A percentile compares a stretch with the other conserved stretches of the same genome.
Evolutionary conservation across 1,284 basidiomycete genomes (phyloP).

Genomic region (Puccinia triticina): DNA sequence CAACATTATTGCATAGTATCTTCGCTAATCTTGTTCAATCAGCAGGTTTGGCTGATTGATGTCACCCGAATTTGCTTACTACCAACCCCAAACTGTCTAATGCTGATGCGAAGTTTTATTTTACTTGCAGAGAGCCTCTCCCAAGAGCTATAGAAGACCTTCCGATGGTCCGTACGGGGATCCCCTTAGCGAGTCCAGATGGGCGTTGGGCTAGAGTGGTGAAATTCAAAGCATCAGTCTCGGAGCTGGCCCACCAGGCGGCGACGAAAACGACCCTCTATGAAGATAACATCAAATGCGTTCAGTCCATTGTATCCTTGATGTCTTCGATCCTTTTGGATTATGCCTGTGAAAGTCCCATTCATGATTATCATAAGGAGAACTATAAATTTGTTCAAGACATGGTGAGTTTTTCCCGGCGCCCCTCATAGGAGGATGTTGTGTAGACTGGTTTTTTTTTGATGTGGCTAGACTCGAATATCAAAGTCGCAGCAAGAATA

Average conservation of each 20-base stretch:
- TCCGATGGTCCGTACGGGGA: conserved; percentile 66
- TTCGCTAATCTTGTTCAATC: neutral
- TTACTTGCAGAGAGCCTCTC: conserved; percentile 57
- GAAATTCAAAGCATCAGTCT: conserved; percentile 70
- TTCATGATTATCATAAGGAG: conserved; percentile 56
- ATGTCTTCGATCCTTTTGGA: conserved; percentile 76
- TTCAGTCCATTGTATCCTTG: conserved; percentile 67
- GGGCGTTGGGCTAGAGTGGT: conserved; percentile 72
- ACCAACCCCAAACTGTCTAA: neutral
- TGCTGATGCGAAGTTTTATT: neutral
- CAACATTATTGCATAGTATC: neutral
- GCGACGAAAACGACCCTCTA: conserved; percentile 71
- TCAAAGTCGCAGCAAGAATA: conserved; percentile 69
- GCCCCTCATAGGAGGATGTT: no score
- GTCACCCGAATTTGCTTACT: conserved; percentile 1
- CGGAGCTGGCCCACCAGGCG: conserved; percentile 72
- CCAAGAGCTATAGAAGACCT: conserved; percentile 59
- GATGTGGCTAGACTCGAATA: conserved; percentile 56
- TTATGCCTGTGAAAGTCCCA: conserved; percentile 69
- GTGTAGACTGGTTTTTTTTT: no score
- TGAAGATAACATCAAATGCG: conserved; percentile 91
- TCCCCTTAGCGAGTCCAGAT: conserved; percentile 74
- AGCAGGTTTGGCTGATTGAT: conserved; percentile 5
- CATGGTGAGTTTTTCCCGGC: conserved; percentile 18
- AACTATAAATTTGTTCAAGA: conserved; percentile 46